Conservation (phyloP, 2,329 filamentous ascomycete genomes). For the Ophiobolus disseminans region DNA sequence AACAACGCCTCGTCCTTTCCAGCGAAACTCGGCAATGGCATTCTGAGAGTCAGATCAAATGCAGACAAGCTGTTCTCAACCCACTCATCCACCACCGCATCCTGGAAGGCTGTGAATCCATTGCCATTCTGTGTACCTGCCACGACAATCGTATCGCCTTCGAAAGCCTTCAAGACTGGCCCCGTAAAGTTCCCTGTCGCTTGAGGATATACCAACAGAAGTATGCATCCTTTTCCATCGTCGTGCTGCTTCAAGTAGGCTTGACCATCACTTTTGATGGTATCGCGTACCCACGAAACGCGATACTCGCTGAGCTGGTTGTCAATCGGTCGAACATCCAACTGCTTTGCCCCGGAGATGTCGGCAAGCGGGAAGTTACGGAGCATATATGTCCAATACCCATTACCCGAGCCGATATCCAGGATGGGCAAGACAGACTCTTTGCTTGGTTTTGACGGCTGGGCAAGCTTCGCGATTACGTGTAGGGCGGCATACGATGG, state of each 20-base stretch:
- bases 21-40: conserved; percentile 75
- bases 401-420: conserved; percentile 74
- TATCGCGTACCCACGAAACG: conserved; percentile 72
- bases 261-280: conserved; percentile 66
- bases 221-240: conserved; percentile 62
- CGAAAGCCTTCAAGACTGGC: conserved; percentile 66
- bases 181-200: conserved; percentile 72
- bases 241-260: conserved; percentile 59
- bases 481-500: conserved; percentile 71
- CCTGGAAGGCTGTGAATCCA: conserved; percentile 74
- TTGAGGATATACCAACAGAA: conserved; percentile 77
- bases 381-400: conserved; percentile 78
- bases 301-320: conserved; percentile 73
- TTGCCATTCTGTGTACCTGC: conserved; percentile 78
- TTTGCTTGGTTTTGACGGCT: conserved; percentile 38
- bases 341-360: conserved; percentile 60
- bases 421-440: conserved; percentile 59
- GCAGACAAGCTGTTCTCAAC: conserved; percentile 64
- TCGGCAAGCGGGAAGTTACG: conserved; percentile 70
- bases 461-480: conserved; percentile 63
- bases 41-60: conserved; percentile 68
- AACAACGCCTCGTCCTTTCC: conserved; percentile 79
- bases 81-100: conserved; percentile 70
- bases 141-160: conserved; percentile 70
- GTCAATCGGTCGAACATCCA: conserved; percentile 69